phyloP scores from a whole-genome alignment of 2,329 filamentous ascomycete species.

The Fonsecaea nubica region DNA sequence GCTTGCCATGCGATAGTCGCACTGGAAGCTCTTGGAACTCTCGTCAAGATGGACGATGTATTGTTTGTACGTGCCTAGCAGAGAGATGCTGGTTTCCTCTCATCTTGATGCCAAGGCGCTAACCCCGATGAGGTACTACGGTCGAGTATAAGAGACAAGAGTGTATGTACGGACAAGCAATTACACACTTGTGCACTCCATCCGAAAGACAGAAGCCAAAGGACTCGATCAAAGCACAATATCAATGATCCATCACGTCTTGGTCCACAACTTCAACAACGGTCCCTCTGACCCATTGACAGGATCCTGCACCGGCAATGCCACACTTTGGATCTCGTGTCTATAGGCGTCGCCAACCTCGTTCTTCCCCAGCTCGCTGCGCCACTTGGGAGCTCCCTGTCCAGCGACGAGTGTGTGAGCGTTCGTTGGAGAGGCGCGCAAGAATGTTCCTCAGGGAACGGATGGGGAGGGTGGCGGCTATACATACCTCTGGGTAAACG shows the following conservation, averaged over 20 bases:
- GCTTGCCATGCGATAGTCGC: slow-evolving; percentile 27
- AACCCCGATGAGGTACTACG: background rate
- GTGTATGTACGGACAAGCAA: background rate
- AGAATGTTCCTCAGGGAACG: background rate
- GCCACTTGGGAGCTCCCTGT: slow-evolving; percentile 39
- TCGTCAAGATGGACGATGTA: background rate
- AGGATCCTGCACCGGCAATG: slow-evolving; percentile 38
- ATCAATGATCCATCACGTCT: slow-evolving; percentile 10
- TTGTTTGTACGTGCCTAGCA: background rate
- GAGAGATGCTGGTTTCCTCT: background rate
- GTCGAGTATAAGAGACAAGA: background rate
- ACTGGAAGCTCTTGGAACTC: background rate
- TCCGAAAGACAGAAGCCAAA: background rate
- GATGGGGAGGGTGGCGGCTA: background rate
- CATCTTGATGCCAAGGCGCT: background rate
- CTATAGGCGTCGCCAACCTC: slow-evolving; percentile 30
- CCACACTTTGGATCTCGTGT: slow-evolving; percentile 34
- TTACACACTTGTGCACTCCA: background rate
- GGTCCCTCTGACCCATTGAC: slow-evolving; percentile 38
- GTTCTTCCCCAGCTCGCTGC: slow-evolving; percentile 39
- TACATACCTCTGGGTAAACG: slow-evolving; percentile 45
- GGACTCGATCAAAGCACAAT: background rate
- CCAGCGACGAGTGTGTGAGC: slow-evolving; percentile 1
- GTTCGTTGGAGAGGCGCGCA: background rate
- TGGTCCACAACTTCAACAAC: slow-evolving; percentile 37